Evolutionary conservation across 768 basidiomycete genomes (phyloP).

Genomic region (Arthromyces matolae): DNA sequence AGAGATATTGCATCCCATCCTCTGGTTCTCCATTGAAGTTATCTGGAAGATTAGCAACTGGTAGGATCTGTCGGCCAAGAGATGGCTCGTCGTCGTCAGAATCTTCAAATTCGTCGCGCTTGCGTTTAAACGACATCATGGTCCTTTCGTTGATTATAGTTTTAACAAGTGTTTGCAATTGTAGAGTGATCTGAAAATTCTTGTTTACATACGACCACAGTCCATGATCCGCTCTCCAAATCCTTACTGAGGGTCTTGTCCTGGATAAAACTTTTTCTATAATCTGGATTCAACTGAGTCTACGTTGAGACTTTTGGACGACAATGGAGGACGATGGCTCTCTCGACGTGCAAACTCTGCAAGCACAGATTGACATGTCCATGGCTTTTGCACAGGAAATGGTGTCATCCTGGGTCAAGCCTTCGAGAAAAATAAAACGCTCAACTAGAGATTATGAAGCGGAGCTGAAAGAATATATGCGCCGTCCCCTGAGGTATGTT

Average conservation of each 20-base stretch:
- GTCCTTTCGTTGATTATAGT: background rate
- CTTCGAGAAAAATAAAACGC: constrained; percentile 38
- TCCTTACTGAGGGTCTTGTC: too few species aligned
- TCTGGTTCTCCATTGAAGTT: constrained; percentile 61
- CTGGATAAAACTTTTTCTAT: too few species aligned
- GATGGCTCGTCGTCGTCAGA: constrained; percentile 59
- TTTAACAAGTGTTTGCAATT: constrained; percentile 44
- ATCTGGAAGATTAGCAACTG: constrained; percentile 75
- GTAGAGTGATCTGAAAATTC: too few species aligned
- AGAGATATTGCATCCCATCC: constrained; percentile 79
- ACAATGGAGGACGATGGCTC: constrained; percentile 45
- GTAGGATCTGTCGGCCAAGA: constrained; percentile 69
- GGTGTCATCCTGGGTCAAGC: constrained; percentile 74
- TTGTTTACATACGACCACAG: too few species aligned
- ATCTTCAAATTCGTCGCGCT: constrained; percentile 45
- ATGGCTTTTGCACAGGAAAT: constrained; percentile 74
- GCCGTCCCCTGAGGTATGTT: constrained; percentile 68
- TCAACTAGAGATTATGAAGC: constrained; percentile 39
- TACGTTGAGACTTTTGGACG: constrained; percentile 1
- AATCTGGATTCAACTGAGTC: too few species aligned
- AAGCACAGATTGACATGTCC: constrained; percentile 80
- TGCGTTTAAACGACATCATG: constrained; percentile 48
- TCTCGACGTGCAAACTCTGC: constrained; percentile 63
- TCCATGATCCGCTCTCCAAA: too few species aligned
- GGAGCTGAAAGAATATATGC: constrained; percentile 65